These are phyloP conservation scores for Pelargonium cotyledonis DNA, from an alignment of 441 rosid genomes.

Conservation along the genomic window DNA sequence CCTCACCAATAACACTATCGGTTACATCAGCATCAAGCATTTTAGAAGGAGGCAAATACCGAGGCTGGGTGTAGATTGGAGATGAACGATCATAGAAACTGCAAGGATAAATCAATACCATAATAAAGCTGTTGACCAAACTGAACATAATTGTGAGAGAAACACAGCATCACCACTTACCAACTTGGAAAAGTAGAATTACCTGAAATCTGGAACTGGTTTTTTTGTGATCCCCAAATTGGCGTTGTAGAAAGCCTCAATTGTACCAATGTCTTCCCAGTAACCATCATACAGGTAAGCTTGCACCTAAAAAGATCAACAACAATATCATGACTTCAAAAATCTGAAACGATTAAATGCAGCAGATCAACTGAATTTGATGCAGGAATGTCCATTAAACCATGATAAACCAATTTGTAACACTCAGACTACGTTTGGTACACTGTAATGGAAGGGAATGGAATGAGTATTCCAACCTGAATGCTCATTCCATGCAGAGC, in stretches of 20 bases:
- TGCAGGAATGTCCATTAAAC: slow-evolving; percentile 3
- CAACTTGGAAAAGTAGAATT: background rate
- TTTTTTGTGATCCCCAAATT: slow-evolving; percentile 90
- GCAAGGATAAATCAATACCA: slow-evolving; percentile 16
- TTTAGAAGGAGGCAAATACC: slow-evolving; percentile 91
- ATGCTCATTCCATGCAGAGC: too few species aligned
- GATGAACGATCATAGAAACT: slow-evolving; percentile 95
- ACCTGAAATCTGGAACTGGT: slow-evolving; percentile 96
- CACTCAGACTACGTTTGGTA: too few species aligned
- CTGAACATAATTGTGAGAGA: background rate
- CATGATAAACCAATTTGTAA: background rate
- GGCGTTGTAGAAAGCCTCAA: slow-evolving; percentile 92
- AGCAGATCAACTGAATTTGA: background rate
- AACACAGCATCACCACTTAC: background rate
- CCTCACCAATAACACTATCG: slow-evolving; percentile 92
- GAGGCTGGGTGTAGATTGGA: slow-evolving; percentile 93
- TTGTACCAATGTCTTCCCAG: slow-evolving; percentile 98
- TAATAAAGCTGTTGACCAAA: background rate
- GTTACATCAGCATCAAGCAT: slow-evolving; percentile 99
- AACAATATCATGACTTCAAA: background rate
- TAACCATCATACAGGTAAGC: slow-evolving; percentile 95
- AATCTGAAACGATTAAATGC: background rate
- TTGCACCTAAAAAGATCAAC: slow-evolving; percentile 53
- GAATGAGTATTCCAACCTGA: too few species aligned
- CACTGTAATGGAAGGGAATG: too few species aligned